Evolutionary conservation across 768 basidiomycete species (phyloP), one percentile per base, ranked within the genome.

Genomic region (Inosperma sp.): DNA sequence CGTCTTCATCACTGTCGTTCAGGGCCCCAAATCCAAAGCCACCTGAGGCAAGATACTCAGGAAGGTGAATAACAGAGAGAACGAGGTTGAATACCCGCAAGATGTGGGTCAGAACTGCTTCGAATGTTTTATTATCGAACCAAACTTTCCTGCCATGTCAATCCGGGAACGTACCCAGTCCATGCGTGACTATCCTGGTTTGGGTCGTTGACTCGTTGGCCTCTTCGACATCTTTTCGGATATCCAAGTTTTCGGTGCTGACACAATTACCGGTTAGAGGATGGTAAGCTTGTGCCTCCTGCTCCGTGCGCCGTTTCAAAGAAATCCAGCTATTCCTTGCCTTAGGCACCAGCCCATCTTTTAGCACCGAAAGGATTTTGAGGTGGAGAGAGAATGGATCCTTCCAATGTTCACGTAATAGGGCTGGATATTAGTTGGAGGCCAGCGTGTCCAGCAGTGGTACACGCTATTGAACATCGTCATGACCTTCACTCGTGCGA

Each of bases 271-370:
- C 65, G 16, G 63, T 62, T 43, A 65, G 65, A 29, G 65, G 57
- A 57, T 66, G 27, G 50, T 67, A 73, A 8, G 71, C 69, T 51
- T 79, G 79, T 10, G 77, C 65, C 63, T 88, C 83, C 64, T 94
- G 90, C n/a, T 80, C 68, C 56, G 78, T 82, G 36, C 87, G 82
- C 61, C 89, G 83, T 29, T 81, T 77, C 55, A 86, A 78, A 4
- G 90, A 82, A 25, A 98, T 74, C 9, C 95, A 80, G 96, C 96
- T 16, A 98, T 82, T 10, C 95, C 96, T 68, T 94, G 93, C 1
- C 94, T 95, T 0, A 83, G 68, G 34, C 86, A 76, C 95, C 96
- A 97, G 0, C 96, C 95, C 86, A 97, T 93, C 69, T 92, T 94
- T 71, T 84, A 86, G 48, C 84, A 0, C 95, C 95, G 22, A 83